Conservation (phyloP, 352 stramenopile genomes). For the Globisporangium barbulae region DNA sequence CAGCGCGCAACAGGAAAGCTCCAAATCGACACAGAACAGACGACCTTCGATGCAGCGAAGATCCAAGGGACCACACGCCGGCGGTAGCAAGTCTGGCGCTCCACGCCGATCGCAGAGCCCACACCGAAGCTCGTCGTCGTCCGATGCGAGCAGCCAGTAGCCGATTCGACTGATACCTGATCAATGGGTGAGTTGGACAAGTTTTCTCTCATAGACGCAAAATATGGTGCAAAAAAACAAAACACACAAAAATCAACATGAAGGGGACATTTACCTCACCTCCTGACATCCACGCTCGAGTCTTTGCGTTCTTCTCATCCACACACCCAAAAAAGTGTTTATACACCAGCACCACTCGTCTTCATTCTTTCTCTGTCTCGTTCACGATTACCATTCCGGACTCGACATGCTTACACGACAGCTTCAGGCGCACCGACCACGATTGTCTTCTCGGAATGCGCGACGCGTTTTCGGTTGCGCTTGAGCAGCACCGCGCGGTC, state of each 20-base stretch:
- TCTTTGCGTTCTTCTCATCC: neutral
- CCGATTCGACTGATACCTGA: neutral
- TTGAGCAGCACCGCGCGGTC: constrained; percentile 77
- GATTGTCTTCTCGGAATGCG: constrained; percentile 84
- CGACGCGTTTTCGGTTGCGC: constrained; percentile 65
- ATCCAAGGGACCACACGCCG: constrained; percentile 13
- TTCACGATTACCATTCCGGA: neutral
- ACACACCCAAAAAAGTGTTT: constrained; percentile 2
- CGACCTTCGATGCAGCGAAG: constrained; percentile 28
- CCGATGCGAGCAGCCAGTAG: constrained; percentile 5
- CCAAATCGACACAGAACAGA: constrained; percentile 19
- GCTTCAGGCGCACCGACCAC: constrained; percentile 82
- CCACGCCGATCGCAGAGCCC: constrained; percentile 16
- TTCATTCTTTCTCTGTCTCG: neutral
- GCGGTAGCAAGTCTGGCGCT: constrained; percentile 5
- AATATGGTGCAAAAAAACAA: constrained; percentile 6
- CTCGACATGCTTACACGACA: constrained; percentile 45
- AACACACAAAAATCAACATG: constrained; percentile 2
- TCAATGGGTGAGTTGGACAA: neutral
- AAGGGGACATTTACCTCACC: constrained; percentile 2
- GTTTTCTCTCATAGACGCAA: constrained; percentile 10
- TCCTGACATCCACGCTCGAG: neutral
- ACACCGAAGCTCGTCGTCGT: constrained; percentile 7
- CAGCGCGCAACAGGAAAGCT: neutral
- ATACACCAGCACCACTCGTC: neutral